Percentiles rank a stretch among this genome's conserved stretches.
phyloP scores from a whole-genome alignment of 2,329 filamentous ascomycete genomes.

The Pyrenochaeta sp. region DNA sequence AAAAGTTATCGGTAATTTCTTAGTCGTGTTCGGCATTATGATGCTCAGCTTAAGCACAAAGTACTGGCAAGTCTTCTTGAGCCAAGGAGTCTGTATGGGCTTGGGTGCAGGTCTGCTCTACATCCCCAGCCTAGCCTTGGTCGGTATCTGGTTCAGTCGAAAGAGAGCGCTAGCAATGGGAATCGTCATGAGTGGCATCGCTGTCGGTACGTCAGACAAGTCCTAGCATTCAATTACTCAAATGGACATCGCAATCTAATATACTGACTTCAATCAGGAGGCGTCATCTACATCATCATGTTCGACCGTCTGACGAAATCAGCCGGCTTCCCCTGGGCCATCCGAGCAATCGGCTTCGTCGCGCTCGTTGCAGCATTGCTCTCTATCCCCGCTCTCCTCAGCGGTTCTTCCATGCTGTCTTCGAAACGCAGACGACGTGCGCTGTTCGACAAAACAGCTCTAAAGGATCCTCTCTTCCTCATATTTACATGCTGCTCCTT shows the following conservation, averaged over 20 bases:
- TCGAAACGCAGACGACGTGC: conserved; percentile 38
- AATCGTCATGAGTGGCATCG: conserved; percentile 48
- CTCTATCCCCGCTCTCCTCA: conserved; percentile 46
- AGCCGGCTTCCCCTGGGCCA: conserved; percentile 46
- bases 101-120: conserved; percentile 46
- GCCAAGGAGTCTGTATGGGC: conserved; percentile 61
- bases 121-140: conserved; percentile 46
- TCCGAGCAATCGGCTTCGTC: conserved; percentile 45
- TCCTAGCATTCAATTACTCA: background rate
- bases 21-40: conserved; percentile 68
- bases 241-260: background rate
- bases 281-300: conserved; percentile 47
- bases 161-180: conserved; percentile 45
- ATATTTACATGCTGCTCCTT: conserved; percentile 46
- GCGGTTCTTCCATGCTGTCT: conserved; percentile 36
- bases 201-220: conserved; percentile 38
- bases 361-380: conserved; percentile 38
- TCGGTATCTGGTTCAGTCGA: conserved; percentile 46
- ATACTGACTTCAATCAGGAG: conserved; percentile 30
- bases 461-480: conserved; percentile 43
- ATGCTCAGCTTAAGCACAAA: conserved; percentile 64
- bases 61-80: conserved; percentile 63
- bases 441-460: conserved; percentile 43
- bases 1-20: conserved; percentile 57
- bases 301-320: conserved; percentile 39